Evolutionary conservation across 129 eudicot genomes (phyloP).

Genomic region (Calendula officinalis): DNA sequence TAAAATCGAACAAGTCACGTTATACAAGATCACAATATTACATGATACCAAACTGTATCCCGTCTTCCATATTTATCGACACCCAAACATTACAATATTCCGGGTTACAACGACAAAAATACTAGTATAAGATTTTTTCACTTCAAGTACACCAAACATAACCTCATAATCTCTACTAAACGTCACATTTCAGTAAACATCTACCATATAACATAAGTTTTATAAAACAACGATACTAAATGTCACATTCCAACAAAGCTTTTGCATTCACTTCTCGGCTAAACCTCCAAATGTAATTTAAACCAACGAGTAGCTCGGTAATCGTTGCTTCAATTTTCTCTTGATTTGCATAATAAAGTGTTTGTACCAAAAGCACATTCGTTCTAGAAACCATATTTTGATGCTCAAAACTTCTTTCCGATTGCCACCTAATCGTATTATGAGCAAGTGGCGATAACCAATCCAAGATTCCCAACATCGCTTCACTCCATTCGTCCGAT

Average conservation of each 20-base stretch:
- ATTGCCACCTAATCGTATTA: slow-evolving; percentile 79
- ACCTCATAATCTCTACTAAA: slow-evolving; percentile 18
- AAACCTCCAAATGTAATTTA: slow-evolving; percentile 78
- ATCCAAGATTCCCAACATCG: slow-evolving; percentile 55
- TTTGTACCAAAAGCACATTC: slow-evolving; percentile 65
- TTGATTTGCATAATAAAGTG: slow-evolving; percentile 73
- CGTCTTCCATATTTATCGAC: background rate
- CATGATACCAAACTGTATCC: background rate
- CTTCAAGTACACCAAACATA: background rate
- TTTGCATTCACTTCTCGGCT: slow-evolving; percentile 62
- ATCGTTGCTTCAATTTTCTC: slow-evolving; percentile 65
- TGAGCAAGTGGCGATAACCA: slow-evolving; percentile 90
- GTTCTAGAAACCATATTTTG: slow-evolving; percentile 57
- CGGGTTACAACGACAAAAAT: background rate
- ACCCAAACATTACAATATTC: background rate
- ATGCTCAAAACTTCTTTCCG: slow-evolving; percentile 78
- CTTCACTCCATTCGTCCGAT: slow-evolving; percentile 75
- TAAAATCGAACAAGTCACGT: background rate
- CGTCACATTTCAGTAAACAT: slow-evolving; percentile 19
- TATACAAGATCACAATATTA: background rate
- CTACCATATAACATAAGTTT: slow-evolving; percentile 23
- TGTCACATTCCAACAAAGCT: slow-evolving; percentile 39
- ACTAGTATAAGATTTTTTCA: background rate
- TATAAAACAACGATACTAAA: slow-evolving; percentile 7
- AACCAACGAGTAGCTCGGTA: slow-evolving; percentile 76